Evolutionary conservation across 2,329 filamentous ascomycete species (phyloP), one percentile per base, ranked within the genome.

Genomic region (Biscogniauxia marginata): DNA sequence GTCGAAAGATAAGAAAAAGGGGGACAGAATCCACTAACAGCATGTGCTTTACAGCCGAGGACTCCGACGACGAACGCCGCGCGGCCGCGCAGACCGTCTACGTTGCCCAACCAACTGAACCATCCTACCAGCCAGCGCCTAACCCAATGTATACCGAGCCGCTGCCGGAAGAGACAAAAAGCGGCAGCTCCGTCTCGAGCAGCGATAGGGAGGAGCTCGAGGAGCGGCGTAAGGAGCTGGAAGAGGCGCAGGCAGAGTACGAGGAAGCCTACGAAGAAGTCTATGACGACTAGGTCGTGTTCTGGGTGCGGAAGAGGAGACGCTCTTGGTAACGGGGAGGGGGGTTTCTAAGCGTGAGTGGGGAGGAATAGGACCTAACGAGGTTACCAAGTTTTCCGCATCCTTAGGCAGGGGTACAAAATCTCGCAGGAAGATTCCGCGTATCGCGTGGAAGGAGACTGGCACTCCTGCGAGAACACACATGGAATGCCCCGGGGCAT

Each of bases 211-310:
- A 57, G 50, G 25, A 44, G n/a, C 51, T 57, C 16, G 55, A 57
- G 51, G 55, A 57, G 51, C 43, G 25, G 23, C 61, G 61, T 6
- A 63, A 63, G 55, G 63, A 63, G 7, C 68, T 63, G 63, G 67
- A 53, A 57, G 74, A 67, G 68, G 77, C 62, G 64, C 68, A 50
- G 62, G 73, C 67, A 65, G 72, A 66, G 39, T 69, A 71, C 51
- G 71, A 74, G 57, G 76, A 79, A 63, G 77, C 77, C 11, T 71
- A 73, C 44, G 71, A 73, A 55, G 72, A 74, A 59, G 60, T 63
- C 6, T 73, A 73, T 48, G 68, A 61, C 30, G 30, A 34, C 30
- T 34, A 34, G 30, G 30, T 34, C 30, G 30, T 34, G 30, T 34
- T 34, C 30, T 34, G 30, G 30, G 16, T 34, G 30, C 30, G 30